phyloP scores from a whole-genome alignment of 352 stramenopile genomes.

The Phytopythium litorale region DNA sequence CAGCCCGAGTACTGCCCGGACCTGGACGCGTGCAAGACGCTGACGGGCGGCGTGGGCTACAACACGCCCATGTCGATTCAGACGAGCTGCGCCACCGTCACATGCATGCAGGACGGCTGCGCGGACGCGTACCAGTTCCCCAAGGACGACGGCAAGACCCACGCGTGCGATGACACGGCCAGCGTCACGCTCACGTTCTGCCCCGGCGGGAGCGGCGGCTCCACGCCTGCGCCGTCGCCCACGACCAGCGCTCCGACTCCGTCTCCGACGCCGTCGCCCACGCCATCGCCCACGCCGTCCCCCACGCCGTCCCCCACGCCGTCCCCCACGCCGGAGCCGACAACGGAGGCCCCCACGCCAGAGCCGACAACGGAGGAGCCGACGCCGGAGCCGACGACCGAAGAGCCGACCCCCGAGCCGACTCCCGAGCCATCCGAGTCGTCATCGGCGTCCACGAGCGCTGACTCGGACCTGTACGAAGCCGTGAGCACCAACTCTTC shows the following conservation, averaged over 20 bases:
- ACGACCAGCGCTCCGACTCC: conserved; percentile 14
- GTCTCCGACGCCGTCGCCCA: conserved; percentile 6
- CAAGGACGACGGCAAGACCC: conserved; percentile 45
- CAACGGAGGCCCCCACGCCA: conserved; percentile 7
- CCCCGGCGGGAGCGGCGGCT: conserved; percentile 19
- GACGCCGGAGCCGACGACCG: conserved; percentile 1
- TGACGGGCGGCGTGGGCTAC: conserved; percentile 48
- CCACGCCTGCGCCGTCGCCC: conserved; percentile 10
- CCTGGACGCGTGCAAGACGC: conserved; percentile 30
- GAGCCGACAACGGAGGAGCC: conserved; percentile 13
- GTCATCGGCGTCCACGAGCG: conserved; percentile 9
- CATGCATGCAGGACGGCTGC: conserved; percentile 26
- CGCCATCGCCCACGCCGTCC: conserved; percentile 7
- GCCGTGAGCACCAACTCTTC: background rate
- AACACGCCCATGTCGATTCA: conserved; percentile 51
- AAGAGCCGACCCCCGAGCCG: background rate
- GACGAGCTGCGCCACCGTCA: conserved; percentile 24
- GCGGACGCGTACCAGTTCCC: conserved; percentile 45
- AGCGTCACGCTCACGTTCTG: conserved; percentile 46
- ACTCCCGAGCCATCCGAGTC: background rate
- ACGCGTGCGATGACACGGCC: conserved; percentile 36
- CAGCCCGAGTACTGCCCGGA: conserved; percentile 36
- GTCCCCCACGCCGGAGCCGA: conserved; percentile 9
- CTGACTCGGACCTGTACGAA: background rate
- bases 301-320: conserved; percentile 13